Evolutionary conservation across 306 rosid species (phyloP).

Genomic region (Hippophae gyantsensis): DNA sequence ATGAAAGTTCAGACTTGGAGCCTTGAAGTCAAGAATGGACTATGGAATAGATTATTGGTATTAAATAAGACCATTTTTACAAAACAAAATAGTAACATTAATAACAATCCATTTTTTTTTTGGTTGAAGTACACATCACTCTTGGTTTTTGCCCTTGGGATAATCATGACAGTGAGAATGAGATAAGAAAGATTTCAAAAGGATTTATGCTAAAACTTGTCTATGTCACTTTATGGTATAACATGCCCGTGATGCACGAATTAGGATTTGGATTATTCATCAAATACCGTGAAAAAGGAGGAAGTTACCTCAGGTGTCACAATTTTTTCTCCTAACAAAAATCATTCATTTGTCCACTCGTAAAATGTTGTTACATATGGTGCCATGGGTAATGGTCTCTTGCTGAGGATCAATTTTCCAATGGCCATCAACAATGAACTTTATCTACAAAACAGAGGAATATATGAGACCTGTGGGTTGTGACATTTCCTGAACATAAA

Average conservation of each 20-base stretch:
- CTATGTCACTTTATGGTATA: too few species aligned
- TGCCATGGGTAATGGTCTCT: slow-evolving; percentile 50
- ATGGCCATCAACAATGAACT: slow-evolving; percentile 79
- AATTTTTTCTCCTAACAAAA: slow-evolving; percentile 15
- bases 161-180: too few species aligned
- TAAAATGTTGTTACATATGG: slow-evolving; percentile 72
- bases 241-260: not conserved
- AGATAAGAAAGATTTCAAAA: too few species aligned
- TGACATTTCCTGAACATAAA: not conserved
- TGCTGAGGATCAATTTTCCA: slow-evolving; percentile 69
- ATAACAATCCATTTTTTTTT: too few species aligned
- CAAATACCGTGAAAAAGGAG: slow-evolving; percentile 2
- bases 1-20: too few species aligned
- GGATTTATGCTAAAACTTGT: too few species aligned
- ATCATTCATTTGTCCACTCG: slow-evolving; percentile 45
- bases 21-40: too few species aligned
- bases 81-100: too few species aligned
- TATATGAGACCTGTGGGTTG: not conserved
- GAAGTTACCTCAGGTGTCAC: slow-evolving; percentile 21
- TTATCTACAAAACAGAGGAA: slow-evolving; percentile 48
- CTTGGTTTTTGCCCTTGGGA: too few species aligned
- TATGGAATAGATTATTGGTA: too few species aligned
- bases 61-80: too few species aligned
- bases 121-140: too few species aligned
- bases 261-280: slow-evolving; percentile 6